Base-by-base conservation (phyloP, 805 yeast genomes). In the Teunomyces funiuensis region DNA sequence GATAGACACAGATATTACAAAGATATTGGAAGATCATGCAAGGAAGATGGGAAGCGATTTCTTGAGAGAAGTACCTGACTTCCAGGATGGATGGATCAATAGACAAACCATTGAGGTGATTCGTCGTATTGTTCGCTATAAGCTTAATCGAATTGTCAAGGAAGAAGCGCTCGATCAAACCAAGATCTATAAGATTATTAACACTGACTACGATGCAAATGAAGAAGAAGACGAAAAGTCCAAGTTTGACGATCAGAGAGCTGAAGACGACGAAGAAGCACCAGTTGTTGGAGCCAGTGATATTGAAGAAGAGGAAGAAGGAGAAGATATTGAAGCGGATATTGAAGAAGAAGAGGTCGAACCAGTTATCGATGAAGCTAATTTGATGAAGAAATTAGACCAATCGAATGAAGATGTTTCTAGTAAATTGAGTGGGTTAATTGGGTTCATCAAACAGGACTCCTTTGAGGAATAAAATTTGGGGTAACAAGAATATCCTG, bases 81-180 rank as follows among this genome's bases (percentile, higher is more conserved):
- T 76, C 43, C 76, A 76, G 36, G 85, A 83, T 41, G 98, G 98
- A 1, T 91, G 98, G 98, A 76, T 79, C 45, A 74, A 74, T 40
- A 76, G 74, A 46, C 71, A 79, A 31, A 79, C 82, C 3, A 70
- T 88, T 54, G 74, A 76, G 19, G 79, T 81, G 20, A 65, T 88
- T 2, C 73, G 97, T 51, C 70, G 81, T 37, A 74, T 90, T 14
- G 74, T 88, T 44, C 74, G 88, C 51, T 84, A 85, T 52, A 89
- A 88, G 57, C 63, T 89, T 41, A 76, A 77, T 15, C 76, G 82
- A 45, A 61, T 85, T 36, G 78, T 76, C 61, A 76, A 61, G 63
- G 74, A 79, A 49, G 68, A 69, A 54, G 58, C 71, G 26, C 50
- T 81, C 45, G 74, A 76, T 49, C 53, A 57, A 36, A 61, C 50